Evolutionary conservation across 83 land plant species (phyloP), one percentile per base, ranked within the genome.

Genomic region (Picea abies): DNA sequence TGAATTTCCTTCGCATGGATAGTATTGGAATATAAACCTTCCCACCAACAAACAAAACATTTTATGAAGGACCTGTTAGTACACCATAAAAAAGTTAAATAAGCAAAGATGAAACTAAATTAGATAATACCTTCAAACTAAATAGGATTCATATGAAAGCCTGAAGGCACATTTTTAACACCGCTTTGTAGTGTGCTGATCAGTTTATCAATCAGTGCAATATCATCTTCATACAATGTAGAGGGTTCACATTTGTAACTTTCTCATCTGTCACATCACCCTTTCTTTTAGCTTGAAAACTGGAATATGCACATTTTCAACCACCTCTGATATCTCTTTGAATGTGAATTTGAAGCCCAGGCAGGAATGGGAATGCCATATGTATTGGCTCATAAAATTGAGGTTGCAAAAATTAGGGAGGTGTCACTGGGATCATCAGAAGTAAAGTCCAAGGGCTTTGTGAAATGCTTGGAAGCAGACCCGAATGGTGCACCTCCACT

Each of bases 391-490:
- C 98, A 83, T 52, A 97, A 82, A 64, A 93, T 92, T 20, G 96
- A 79, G 17, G 91, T 96, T 12, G 98, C 90, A 85, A 89, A 83
- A 17, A 93, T 76, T 84, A 95, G 90, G 10, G 95, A 81, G n/a
- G 93, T 90, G 83, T 93, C 91, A 62, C 88, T 79, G 19, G 86
- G 93, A 85, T 97, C 99, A 15, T 72, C 60, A 20, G 91, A 9
- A 5, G 90, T 85, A 85, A 97, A 97, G 83, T 90, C 82, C 60
- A 97, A 77, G 23, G 99, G 92, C 29, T 86, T 92, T 23, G 99
- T 95, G 70, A 97, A 97, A 23, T 96, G 89, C 82, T 97, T 97
- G 0, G 99, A 98, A 7, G 96, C 95, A 5, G 97, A 95, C 99
- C 98, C 95, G 81, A 95, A 95, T 19, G 89, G 95, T 25, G 87